A percentile compares a stretch with the other conserved stretches of the same genome.
Evolutionary conservation across 768 basidiomycete species (phyloP).

Genomic region (Postia placenta): DNA sequence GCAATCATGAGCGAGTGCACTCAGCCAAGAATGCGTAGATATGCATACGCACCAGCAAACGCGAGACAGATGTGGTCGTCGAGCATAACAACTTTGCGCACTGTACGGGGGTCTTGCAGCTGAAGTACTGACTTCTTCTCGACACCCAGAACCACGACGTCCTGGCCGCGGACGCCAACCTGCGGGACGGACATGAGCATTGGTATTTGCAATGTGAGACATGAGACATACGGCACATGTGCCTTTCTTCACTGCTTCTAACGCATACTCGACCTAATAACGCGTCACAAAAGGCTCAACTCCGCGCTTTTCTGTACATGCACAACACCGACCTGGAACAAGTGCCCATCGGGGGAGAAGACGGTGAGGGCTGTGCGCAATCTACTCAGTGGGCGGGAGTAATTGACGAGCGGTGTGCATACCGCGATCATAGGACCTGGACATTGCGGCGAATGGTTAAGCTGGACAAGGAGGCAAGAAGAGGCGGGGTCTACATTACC

Average conservation of each 20-base stretch:
- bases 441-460: constrained; percentile 42
- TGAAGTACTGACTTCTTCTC: constrained; percentile 99
- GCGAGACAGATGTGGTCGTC: constrained; percentile 97
- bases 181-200: constrained; percentile 25
- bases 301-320: not conserved
- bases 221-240: constrained; percentile 79
- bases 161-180: constrained; percentile 94
- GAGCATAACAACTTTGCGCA: constrained; percentile 96
- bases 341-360: constrained; percentile 97
- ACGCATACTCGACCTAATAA: constrained; percentile 91
- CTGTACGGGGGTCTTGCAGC: constrained; percentile 95
- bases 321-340: constrained; percentile 73
- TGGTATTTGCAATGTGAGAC: not conserved
- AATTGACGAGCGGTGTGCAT: constrained; percentile 14
- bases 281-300: not conserved
- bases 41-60: constrained; percentile 69
- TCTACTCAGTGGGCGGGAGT: constrained; percentile 7
- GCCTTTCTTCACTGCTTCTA: constrained; percentile 95
- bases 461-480: not conserved
- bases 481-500: constrained; percentile 2
- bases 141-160: constrained; percentile 93
- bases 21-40: too few relatives aligned
- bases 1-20: constrained; percentile 3
- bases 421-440: constrained; percentile 98
- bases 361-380: constrained; percentile 76